Base-by-base conservation (phyloP, 352 stramenopile genomes). In the Globisporangium apiculatum region DNA sequence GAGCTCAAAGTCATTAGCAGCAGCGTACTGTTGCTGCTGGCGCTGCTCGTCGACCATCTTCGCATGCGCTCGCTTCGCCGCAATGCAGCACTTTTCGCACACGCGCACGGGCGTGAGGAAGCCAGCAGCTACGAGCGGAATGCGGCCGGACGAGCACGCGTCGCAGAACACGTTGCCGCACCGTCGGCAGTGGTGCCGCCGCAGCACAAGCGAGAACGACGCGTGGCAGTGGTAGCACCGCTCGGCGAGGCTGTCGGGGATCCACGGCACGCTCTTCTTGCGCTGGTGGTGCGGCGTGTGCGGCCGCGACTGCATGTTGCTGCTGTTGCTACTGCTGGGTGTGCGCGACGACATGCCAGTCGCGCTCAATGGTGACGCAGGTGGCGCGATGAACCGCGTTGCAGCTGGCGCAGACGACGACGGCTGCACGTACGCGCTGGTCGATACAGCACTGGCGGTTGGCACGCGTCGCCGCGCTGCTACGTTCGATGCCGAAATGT, bases 111-210 rank as follows among this genome's bases (percentile, higher is more conserved):
- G 84, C 5, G 73, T 76, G 55, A 79, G 71, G 65, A 91, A 88
- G 2, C 77, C 81, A 0, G 80, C 76, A 2, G 76, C 67, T 1
- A 89, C 71, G 35, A 96, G 61, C 24, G 85, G 77, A 60, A 95
- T 94, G n/a, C 89, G 66, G 6, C 73, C 63, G 5, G 83, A 90
- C 7, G 83, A 86, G 64, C 91, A 97, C 12, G 77, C 67, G 51
- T 96, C 86, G 66, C 91, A 97, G 62, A 97, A 97, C 8, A 97
- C 75, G 46, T 90, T 89, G 5, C 91, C 91, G 62, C 90, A 96
- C 18, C 80, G 69, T 1, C 89, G 77, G 57, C 89, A 96, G 68
- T 96, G 86, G 55, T 97, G 89, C 14, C 86, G 73, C 7, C 83
- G 81, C 60, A 94, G 68, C 58, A 91, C 74, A 24, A 94, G 68